Evolutionary conservation across 192 early-diverging fungal genomes (phyloP).

Genomic region (Entophlyctis helioformis): DNA sequence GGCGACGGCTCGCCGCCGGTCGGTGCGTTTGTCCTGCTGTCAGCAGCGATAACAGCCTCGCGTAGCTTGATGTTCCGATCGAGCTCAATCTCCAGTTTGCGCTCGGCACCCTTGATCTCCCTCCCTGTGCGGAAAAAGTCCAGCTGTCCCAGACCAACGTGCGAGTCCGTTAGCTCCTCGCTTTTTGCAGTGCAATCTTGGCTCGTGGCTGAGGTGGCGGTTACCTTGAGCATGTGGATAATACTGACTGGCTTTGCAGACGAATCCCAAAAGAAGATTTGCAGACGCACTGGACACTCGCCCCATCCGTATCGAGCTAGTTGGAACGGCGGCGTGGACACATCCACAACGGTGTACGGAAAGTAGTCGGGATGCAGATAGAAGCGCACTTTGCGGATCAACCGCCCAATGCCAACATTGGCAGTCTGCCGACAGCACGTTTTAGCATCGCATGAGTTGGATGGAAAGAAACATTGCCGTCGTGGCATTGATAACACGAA

Average conservation of each 20-base stretch:
- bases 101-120: constrained; percentile 61
- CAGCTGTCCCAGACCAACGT: constrained; percentile 23
- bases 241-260: constrained; percentile 78
- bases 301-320: constrained; percentile 90
- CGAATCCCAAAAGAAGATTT: constrained; percentile 69
- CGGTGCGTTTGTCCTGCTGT: constrained; percentile 3
- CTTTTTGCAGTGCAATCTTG: background rate
- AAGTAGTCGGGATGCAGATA: constrained; percentile 82
- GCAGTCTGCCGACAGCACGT: background rate
- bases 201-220: background rate
- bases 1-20: constrained; percentile 1
- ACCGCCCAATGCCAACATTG: constrained; percentile 38
- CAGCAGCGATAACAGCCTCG: too few relatives aligned
- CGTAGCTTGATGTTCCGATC: constrained; percentile 67
- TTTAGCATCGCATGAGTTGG: background rate
- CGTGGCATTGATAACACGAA: constrained; percentile 1
- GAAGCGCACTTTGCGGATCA: constrained; percentile 69
- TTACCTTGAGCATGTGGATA: constrained; percentile 65
- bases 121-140: constrained; percentile 59
- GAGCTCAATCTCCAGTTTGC: constrained; percentile 68
- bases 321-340: constrained; percentile 63
- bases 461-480: background rate
- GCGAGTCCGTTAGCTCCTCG: constrained; percentile 1
- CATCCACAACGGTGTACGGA: constrained; percentile 79
- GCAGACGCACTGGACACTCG: constrained; percentile 77